Percentiles rank a stretch among this genome's conserved stretches.
These are phyloP conservation scores for Tetrahymena thermophila DNA, from an alignment of 73 alveolate genomes.

Conservation along the genomic window DNA sequence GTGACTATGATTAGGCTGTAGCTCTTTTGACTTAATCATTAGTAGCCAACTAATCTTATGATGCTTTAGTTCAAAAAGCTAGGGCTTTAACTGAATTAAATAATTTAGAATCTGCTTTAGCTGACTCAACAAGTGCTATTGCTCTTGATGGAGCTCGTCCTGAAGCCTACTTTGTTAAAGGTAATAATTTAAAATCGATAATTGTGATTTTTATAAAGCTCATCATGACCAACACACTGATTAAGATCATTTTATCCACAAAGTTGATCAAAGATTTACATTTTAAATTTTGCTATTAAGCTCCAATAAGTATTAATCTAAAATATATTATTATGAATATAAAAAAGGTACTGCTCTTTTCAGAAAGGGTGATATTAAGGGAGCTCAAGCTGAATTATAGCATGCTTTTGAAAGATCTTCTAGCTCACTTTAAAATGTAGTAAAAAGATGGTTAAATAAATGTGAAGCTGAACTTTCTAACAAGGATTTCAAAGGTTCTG, in stretches of 20 bases:
- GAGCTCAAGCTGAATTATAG: background rate
- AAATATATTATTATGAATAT: background rate
- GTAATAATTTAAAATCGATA: background rate
- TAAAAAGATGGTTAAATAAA: background rate
- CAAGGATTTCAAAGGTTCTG: background rate
- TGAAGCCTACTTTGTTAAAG: background rate
- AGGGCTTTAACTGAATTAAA: background rate
- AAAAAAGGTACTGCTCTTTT: background rate
- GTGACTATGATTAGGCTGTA: background rate
- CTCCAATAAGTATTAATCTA: background rate
- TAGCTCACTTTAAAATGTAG: background rate
- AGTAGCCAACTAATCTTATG: background rate
- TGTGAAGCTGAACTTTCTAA: background rate
- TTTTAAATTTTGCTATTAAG: too few species aligned
- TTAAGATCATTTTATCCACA: too few species aligned
- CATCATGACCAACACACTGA: too few species aligned
- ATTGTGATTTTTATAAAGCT: background rate
- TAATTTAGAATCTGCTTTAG: background rate
- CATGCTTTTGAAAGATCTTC: background rate
- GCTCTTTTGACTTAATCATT: background rate
- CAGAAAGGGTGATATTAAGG: background rate
- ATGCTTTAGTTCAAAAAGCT: background rate
- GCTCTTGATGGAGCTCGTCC: background rate
- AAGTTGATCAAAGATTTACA: too few species aligned
- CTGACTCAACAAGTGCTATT: background rate